These are phyloP conservation scores for Corylus americana DNA, from an alignment of 306 rosid genomes.

Conservation along the genomic window DNA sequence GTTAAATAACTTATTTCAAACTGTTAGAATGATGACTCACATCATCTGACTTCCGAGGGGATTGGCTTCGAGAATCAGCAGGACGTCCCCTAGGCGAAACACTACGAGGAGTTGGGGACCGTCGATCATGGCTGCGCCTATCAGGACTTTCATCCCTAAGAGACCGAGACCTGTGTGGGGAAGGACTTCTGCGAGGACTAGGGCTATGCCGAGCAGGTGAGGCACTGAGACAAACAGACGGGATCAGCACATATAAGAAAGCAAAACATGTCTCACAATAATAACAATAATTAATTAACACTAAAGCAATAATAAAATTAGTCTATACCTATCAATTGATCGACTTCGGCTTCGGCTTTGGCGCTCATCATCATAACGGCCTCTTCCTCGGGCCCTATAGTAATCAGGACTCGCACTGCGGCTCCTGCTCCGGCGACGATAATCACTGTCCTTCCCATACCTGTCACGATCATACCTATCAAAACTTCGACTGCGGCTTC, in stretches of 20 bases:
- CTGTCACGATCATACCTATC: constrained; percentile 68
- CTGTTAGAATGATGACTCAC: constrained; percentile 41
- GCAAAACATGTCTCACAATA: not conserved
- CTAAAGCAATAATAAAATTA: constrained; percentile 1
- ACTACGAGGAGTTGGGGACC: constrained; percentile 56
- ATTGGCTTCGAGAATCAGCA: constrained; percentile 57
- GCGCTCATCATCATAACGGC: constrained; percentile 60
- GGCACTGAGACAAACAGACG: constrained; percentile 40
- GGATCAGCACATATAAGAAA: not conserved
- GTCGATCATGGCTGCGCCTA: constrained; percentile 46
- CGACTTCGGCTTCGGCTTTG: constrained; percentile 58
- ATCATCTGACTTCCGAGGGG: constrained; percentile 58
- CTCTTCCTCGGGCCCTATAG: constrained; percentile 61
- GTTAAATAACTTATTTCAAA: not conserved
- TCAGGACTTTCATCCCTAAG: constrained; percentile 59
- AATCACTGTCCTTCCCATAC: constrained; percentile 60
- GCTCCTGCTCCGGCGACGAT: constrained; percentile 67
- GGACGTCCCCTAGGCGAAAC: constrained; percentile 55
- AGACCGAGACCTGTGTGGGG: constrained; percentile 52
- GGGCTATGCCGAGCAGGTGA: constrained; percentile 60
- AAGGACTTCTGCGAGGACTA: constrained; percentile 59
- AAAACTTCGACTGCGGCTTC: constrained; percentile 75
- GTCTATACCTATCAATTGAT: constrained; percentile 65
- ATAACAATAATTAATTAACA: not conserved
- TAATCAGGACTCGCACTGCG: constrained; percentile 68